Evolutionary conservation across 331 rosid genomes (phyloP).

Genomic region (Quercus lobata): DNA sequence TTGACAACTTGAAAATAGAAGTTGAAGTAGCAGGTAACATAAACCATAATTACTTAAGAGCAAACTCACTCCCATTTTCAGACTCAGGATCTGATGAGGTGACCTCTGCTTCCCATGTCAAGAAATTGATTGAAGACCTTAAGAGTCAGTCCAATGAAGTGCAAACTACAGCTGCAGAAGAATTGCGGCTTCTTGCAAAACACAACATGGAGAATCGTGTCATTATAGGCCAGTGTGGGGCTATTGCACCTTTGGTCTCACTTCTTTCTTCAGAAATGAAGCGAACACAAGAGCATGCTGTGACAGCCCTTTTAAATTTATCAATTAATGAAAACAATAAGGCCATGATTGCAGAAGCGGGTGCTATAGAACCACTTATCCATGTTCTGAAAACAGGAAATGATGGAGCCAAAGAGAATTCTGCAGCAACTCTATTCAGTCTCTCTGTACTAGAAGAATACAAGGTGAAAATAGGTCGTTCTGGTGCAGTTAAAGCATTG

Average conservation of each 20-base stretch:
- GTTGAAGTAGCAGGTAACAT: conserved; percentile 32
- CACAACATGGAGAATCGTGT: conserved; percentile 75
- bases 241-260: conserved; percentile 57
- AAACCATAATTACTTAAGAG: conserved; percentile 31
- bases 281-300: conserved; percentile 85
- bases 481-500: conserved; percentile 83
- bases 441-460: conserved; percentile 72
- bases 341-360: conserved; percentile 73
- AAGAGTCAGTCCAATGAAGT: conserved; percentile 49
- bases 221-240: conserved; percentile 63
- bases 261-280: conserved; percentile 58
- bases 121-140: conserved; percentile 69
- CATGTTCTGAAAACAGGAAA: conserved; percentile 80
- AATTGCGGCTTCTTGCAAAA: conserved; percentile 77
- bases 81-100: conserved; percentile 39
- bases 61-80: conserved; percentile 30
- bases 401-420: conserved; percentile 82
- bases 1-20: conserved; percentile 32
- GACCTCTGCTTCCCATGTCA: conserved; percentile 51
- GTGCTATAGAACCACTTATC: conserved; percentile 80
- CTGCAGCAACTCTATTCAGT: conserved; percentile 91
- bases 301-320: conserved; percentile 82
- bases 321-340: conserved; percentile 75
- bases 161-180: conserved; percentile 79
- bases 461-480: conserved; percentile 87